phyloP scores from a whole-genome alignment of 1,284 basidiomycete genomes.

The Violaceomyces palustris region DNA sequence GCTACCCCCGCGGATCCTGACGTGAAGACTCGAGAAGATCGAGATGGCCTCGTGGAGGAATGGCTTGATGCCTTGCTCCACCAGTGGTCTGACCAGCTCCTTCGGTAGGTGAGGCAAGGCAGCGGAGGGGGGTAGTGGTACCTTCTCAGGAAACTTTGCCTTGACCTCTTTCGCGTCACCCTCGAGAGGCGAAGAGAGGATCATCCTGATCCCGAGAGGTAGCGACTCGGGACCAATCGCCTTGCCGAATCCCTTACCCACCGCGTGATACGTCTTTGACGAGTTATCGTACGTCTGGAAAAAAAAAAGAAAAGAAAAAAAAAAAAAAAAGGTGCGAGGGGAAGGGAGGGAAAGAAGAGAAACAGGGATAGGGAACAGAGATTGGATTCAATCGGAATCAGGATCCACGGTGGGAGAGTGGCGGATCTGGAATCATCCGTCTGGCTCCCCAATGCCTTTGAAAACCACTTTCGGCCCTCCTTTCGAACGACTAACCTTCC shows the following conservation, averaged over 20 bases:
- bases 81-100: constrained; percentile 58
- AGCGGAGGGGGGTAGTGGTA: too few species aligned
- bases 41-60: constrained; percentile 61
- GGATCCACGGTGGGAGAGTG: too few species aligned
- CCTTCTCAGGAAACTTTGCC: too few species aligned
- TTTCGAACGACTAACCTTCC: constrained; percentile 65
- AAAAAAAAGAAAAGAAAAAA: too few species aligned
- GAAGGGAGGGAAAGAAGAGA: too few species aligned
- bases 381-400: too few species aligned
- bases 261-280: constrained; percentile 59
- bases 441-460: too few species aligned
- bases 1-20: constrained; percentile 76
- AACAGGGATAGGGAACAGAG: too few species aligned
- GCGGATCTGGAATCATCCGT: too few species aligned
- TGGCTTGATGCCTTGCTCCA: constrained; percentile 58
- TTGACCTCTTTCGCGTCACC: too few species aligned
- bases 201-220: constrained; percentile 67
- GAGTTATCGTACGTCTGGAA: constrained; percentile 10
- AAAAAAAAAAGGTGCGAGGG: too few species aligned
- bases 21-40: constrained; percentile 61
- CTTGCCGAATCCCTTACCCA: constrained; percentile 76
- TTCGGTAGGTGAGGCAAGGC: constrained; percentile 48
- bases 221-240: constrained; percentile 65
- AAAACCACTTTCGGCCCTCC: too few species aligned
- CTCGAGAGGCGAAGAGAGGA: constrained; percentile 63